Evolutionary conservation across 345 rosid species (phyloP), one percentile per base, ranked within the genome.

Genomic region (Bretschneidera sinensis): DNA sequence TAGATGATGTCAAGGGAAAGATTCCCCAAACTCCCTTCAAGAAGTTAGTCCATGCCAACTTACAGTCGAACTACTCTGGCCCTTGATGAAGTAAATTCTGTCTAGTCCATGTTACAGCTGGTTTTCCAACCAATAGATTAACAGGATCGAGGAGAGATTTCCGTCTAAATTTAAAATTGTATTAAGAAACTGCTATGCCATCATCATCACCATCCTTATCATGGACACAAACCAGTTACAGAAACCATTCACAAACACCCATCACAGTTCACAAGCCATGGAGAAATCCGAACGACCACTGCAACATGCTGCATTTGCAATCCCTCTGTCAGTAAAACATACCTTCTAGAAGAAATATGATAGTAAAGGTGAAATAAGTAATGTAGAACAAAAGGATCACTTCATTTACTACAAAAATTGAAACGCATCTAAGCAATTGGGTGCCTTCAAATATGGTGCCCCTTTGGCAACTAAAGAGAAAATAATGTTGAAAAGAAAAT

Each of bases 171-270:
- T 28, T 8, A 28, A 28, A 8, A 28, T 28, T 28, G 33, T 28
- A 28, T 28, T 28, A 28, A 28, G 5, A 39, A 39, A 9, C 47
- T 22, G 57, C 60, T 59, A 59, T 15, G 9, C 78, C 75, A 68
- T 63, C 70, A 49, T 71, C 72, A 47, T 65, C 77, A 4, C 54
- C 23, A 64, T 55, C 71, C 28, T 63, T 51, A 23, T 51, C 35
- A 34, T 43, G 51, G 63, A 68, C 25, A 43, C 72, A 77, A 64
- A 71, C 70, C 54, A 69, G 24, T 67, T 71, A 61, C 72, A 71
- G 60, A 49, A 71, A 68, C 74, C 72, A 68, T 45, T 73, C 64
- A 58, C 70, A 64, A 67, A 33, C 54, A 17, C 72, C 70, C 80
- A 73, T 75, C 71, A 68, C 63, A 57, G 22, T n/a, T 59, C 65